A percentile compares a stretch with the other conserved stretches of the same genome.
Conservation (phyloP, 2,329 filamentous ascomycete genomes). For the Stromatinia cepivora region DNA sequence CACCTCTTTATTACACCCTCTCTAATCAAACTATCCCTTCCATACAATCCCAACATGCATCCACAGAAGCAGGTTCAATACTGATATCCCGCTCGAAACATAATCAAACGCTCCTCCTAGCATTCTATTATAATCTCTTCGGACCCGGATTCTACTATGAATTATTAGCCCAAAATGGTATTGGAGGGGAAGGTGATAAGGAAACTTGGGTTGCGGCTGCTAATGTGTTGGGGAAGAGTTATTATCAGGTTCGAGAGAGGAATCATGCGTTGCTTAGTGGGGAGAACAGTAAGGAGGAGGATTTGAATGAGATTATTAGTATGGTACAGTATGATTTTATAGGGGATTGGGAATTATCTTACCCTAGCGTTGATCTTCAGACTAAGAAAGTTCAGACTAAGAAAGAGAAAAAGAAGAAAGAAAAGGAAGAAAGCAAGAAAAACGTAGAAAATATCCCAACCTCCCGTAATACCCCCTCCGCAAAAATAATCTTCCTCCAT, state of each 20-base stretch:
- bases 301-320: not conserved
- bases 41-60: constrained; percentile 10
- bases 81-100: constrained; percentile 16
- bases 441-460: not conserved
- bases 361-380: not conserved
- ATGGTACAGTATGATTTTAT: constrained; percentile 22
- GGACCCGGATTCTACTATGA: constrained; percentile 23
- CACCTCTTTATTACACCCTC: constrained; percentile 45
- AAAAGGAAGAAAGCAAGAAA: not conserved
- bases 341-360: constrained; percentile 3
- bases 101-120: constrained; percentile 10
- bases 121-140: constrained; percentile 23
- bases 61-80: constrained; percentile 23
- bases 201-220: constrained; percentile 23
- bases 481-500: constrained; percentile 16
- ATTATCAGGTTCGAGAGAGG: constrained; percentile 23
- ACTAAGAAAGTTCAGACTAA: not conserved
- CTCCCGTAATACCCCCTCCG: not conserved
- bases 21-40: constrained; percentile 26
- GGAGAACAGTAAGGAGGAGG: not conserved
- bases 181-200: constrained; percentile 24
- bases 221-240: not conserved
- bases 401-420: too few relatives aligned
- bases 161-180: constrained; percentile 14
- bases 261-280: not conserved